Evolutionary conservation across 2,329 filamentous ascomycete species (phyloP), one percentile per base, ranked within the genome.

Genomic region (Aquanectria penicillioides): DNA sequence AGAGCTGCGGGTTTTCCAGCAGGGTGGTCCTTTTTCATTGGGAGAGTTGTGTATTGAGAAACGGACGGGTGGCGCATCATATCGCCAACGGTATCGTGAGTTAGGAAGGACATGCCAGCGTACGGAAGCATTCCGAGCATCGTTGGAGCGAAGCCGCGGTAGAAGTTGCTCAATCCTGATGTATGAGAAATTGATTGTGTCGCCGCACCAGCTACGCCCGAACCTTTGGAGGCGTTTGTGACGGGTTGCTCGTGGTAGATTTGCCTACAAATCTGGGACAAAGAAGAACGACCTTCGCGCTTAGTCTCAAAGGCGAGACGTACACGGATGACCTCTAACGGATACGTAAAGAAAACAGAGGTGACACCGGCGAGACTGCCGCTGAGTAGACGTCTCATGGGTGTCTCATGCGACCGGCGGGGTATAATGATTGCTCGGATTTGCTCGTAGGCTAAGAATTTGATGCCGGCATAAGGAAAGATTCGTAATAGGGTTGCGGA

Each of bases 391-490:
- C 95, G 86, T 46, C 95, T 87, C 23, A 90, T 75, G 1, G 90
- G 85, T 0, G 94, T 98, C 74, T 99, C 95, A 57, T 96, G 84
- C 6, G 89, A 80, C 48, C 82, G 86, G 31, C 78, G 81, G 2
- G 85, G 86, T 61, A 99, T 98, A 26, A 98, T 72, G 12, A 89
- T 71, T 11, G 90, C 87, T 59, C 95, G 91, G 64, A 97, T 92
- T 77, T 99, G 95, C 76, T 99, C 95, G 79, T 99, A 99, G 40
- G 94, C 94, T 36, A 99, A 86, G 72, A 99, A 99, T 73, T 99
- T 99, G 77, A 98, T 97, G 40, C 92, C 94, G 13, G 94, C 95
- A 75, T 99, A 99, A 6, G 95, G 95, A 70, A 98, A 99, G 63
- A 99, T 97, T 64, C 95, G 89, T 49, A 98, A 83, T 3, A 99